These are phyloP conservation scores for Xylariaceae sp. DNA, from an alignment of 2,329 filamentous ascomycete species.

Conservation along the genomic window DNA sequence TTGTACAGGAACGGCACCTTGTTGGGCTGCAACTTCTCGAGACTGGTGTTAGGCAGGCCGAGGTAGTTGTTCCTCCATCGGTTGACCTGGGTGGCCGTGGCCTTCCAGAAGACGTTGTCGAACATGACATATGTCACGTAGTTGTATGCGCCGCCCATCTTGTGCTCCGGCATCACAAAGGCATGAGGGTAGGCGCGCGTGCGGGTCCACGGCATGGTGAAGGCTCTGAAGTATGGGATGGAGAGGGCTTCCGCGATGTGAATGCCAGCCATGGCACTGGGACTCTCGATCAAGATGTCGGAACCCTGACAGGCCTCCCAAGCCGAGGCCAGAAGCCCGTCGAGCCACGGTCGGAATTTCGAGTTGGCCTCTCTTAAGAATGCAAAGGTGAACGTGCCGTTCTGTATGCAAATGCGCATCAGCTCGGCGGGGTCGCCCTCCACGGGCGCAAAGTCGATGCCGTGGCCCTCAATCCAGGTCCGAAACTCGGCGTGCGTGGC, in stretches of 20 bases:
- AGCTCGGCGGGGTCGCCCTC: slow-evolving; percentile 88
- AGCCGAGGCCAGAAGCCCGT: slow-evolving; percentile 73
- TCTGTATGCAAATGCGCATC: slow-evolving; percentile 93
- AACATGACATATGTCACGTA: slow-evolving; percentile 94
- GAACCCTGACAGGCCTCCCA: slow-evolving; percentile 79
- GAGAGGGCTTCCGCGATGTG: slow-evolving; percentile 90
- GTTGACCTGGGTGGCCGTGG: slow-evolving; percentile 86
- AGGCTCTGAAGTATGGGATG: slow-evolving; percentile 94
- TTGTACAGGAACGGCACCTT: slow-evolving; percentile 99
- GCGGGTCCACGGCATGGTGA: slow-evolving; percentile 98
- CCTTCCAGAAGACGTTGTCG: slow-evolving; percentile 94
- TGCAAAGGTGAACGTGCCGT: slow-evolving; percentile 91
- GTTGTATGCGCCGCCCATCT: slow-evolving; percentile 93
- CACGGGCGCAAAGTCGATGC: slow-evolving; percentile 84
- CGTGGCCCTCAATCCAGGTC: slow-evolving; percentile 82
- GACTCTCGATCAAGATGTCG: slow-evolving; percentile 89
- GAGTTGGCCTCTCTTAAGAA: slow-evolving; percentile 82
- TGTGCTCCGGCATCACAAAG: slow-evolving; percentile 85
- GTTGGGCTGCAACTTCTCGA: slow-evolving; percentile 90
- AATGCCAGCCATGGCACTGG: slow-evolving; percentile 94
- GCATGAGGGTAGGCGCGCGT: slow-evolving; percentile 95
- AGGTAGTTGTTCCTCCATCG: slow-evolving; percentile 80
- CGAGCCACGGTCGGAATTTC: slow-evolving; percentile 92
- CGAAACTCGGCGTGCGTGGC: slow-evolving; percentile 90
- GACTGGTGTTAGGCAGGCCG: slow-evolving; percentile 67